Base-by-base conservation (phyloP, 306 rosid genomes). In the Bauhinia variegata region DNA sequence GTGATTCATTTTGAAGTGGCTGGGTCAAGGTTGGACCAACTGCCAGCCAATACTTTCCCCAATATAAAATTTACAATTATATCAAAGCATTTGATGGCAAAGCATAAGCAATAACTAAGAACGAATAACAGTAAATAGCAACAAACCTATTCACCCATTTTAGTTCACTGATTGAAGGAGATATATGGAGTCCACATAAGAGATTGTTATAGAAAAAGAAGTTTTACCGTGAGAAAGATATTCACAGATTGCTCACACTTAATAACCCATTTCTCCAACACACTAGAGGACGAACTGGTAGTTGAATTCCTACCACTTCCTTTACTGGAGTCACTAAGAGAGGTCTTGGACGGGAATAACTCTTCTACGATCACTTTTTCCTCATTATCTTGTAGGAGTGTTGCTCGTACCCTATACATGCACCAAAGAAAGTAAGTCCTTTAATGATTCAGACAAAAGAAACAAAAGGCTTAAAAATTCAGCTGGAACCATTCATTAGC, bases 211-310 rank as follows among this genome's bases (percentile, higher is more conserved):
- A 41, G 63, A 47, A 43, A 54, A 2, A 3, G 41, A 14, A 54
- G 50, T 44, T 43, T 68, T 79, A 93, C 99, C 87, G 99, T 93
- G 48, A 93, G 97, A 60, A 90, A 70, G 49, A 88, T 74, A 78
- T 93, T 93, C 37, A 87, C 17, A 18, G 95, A 82, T 68, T 93
- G 96, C 79, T 93, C 99, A 49, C 80, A 16, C 74, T 86, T 90
- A 66, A 93, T 82, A 52, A 82, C 79, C 76, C 78, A 80, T 31
- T 68, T 83, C 71, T 88, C 95, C 23, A 84, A 66, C 7, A 72
- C 62, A 74, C 52, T 67, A 1, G 89, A 54, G n/a, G 86, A 63
- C 32, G 89, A 70, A 79, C 43, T 65, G 13, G 46, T 70, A 12
- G 63, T 32, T n/a, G 75, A 36, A 6, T 65, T 76, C 4, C 9